Evolutionary conservation across 2,329 filamentous ascomycete species (phyloP), one percentile per base, ranked within the genome.

Genomic region (Aschersonia sp.): DNA sequence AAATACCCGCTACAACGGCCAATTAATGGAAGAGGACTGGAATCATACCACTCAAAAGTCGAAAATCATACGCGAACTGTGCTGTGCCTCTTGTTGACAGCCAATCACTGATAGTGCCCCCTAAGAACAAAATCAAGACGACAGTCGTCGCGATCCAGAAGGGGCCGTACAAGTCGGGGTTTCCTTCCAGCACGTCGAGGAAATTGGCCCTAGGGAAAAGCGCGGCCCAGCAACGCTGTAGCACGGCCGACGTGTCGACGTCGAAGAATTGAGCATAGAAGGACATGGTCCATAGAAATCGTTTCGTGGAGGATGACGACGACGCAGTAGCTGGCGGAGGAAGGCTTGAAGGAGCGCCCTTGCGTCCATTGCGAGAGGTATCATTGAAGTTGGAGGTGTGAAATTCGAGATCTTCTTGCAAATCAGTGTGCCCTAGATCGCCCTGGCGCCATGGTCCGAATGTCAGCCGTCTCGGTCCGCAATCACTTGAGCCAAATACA

Each of bases 221-320:
- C n/a, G 90, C 83, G 1, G 88, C 84, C 65, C 81, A 82, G 68
- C 92, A 97, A 55, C 92, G 85, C 59, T 82, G 75, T 48, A 96
- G 70, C 22, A 98, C 89, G 47, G 92, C 86, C 51, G 78, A 82
- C 1, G 92, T 97, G 68, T 98, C 92, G 54, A 98, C 90, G 62
- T 98, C 92, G 69, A 98, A 98, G 78, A 92, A 97, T 69, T 95
- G 92, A 48, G 88, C 81, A 70, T 98, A 98, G 73, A 95, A 98
- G 49, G 81, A 80, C 52, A 97, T 73, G 43, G 81, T 81, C 92
- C 92, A 98, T 54, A 97, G 84, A 70, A 83, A 88, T 60, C 86
- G 86, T 69, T 97, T 97, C 51, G 78, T 75, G n/a, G 64, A 64
- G 14, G 62, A 58, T 14, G 65, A 61, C 4, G 63, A 62, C 22